Percentiles rank a stretch among this genome's conserved stretches.
These are phyloP conservation scores for Backusella australiensis DNA, from an alignment of 192 early-diverging fungal genomes.

Conservation along the genomic window DNA sequence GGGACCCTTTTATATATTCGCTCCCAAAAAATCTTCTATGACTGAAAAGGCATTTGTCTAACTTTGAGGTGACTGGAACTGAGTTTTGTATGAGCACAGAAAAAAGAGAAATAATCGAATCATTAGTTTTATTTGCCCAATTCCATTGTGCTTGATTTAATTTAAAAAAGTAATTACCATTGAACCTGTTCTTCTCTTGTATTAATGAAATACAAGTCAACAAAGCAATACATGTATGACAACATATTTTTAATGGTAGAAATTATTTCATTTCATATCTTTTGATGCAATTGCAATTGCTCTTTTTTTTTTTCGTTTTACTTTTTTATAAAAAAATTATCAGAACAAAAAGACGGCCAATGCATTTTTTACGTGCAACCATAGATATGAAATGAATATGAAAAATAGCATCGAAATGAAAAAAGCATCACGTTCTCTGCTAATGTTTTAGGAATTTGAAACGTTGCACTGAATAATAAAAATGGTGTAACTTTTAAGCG, in stretches of 20 bases:
- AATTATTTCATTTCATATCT: background rate
- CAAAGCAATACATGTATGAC: background rate
- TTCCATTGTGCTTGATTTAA: background rate
- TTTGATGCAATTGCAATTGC: background rate
- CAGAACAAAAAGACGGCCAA: background rate
- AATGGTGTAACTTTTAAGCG: too few species aligned
- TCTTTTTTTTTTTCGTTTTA: background rate
- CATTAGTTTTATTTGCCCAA: background rate
- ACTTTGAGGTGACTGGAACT: background rate
- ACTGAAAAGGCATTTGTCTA: background rate
- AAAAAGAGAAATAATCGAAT: background rate
- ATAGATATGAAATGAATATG: background rate
- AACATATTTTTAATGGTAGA: background rate
- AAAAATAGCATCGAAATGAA: background rate
- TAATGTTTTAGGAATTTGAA: background rate
- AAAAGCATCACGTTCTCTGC: background rate
- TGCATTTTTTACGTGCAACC: background rate
- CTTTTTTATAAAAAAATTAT: background rate
- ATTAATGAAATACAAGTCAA: background rate
- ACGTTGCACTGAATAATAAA: background rate
- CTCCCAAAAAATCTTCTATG: background rate
- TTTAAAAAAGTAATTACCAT: background rate
- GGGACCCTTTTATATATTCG: background rate
- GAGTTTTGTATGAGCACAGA: background rate
- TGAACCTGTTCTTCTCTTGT: background rate